Base-by-base conservation (phyloP, 2,329 filamentous ascomycete genomes). In the Penicillium sp. region DNA sequence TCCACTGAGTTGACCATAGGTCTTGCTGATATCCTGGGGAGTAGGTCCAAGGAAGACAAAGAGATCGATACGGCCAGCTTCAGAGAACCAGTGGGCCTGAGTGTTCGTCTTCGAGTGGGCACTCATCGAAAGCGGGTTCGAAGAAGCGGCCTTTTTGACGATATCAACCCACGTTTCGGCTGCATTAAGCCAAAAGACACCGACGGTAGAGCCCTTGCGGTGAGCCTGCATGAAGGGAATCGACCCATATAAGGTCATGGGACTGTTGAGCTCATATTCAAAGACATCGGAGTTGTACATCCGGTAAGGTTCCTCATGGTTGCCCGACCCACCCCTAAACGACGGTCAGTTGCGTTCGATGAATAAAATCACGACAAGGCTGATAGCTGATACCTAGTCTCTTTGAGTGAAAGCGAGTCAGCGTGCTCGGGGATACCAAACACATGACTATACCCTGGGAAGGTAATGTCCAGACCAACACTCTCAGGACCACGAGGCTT, bases 211-310 rank as follows among this genome's bases (percentile, higher is more conserved):
- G 62, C 85, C 86, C 67, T 91, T 94, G 60, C 86, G 86, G 65
- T 98, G 91, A 14, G 93, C 93, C 69, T 97, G 93, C 89, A 98
- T 95, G 64, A 97, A 87, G 2, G 93, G 93, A 58, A 98, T 97
- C 6, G 89, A 77, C n/a, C 93, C 93, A 63, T 98, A 98, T 1
- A 98, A 78, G 0, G 93, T 97, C 93, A 98, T 98, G 0, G 93
- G 90, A 69, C 89, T 97, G 69, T 97, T 87, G 60, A 96, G 79
- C 60, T 95, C 85, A 68, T 98, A 98, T 72, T 98, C 93, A 60
- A 98, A 98, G 9, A 98, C 93, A 66, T 98, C 93, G 26, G 88
- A 80, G 68, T 98, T 98, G 74, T 96, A 96, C 68, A 98, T 72
- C 29, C 93, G 82, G 72, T 98, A 98, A 0, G 93, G 93, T 52